Evolutionary conservation across 805 yeast genomes (phyloP).

Genomic region (Suhomyces xylopsoci): DNA sequence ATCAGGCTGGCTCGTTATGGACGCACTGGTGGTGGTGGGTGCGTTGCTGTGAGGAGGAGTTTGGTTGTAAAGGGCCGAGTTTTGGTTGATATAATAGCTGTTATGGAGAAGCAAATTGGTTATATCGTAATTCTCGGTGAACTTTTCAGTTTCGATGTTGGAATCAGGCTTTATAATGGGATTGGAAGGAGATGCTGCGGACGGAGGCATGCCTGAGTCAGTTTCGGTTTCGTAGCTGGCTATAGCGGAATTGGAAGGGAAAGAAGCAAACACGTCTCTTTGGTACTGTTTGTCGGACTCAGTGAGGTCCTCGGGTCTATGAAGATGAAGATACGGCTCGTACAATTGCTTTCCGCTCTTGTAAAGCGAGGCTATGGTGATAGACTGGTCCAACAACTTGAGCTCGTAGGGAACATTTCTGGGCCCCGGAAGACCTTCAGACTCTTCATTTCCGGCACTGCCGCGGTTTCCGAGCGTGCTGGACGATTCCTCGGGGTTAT

Average conservation of each 20-base stretch:
- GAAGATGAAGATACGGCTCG: constrained; percentile 30
- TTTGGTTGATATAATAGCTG: constrained; percentile 6
- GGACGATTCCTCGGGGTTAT: constrained; percentile 26
- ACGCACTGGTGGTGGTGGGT: background rate
- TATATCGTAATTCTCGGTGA: constrained; percentile 24
- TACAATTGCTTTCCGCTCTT: constrained; percentile 31
- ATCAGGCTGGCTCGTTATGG: background rate
- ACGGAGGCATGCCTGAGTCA: background rate
- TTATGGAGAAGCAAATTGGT: constrained; percentile 23
- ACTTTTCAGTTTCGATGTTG: constrained; percentile 10
- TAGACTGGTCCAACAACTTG: constrained; percentile 40
- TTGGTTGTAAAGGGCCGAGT: background rate
- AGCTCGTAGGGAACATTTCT: constrained; percentile 3
- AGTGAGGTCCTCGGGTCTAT: constrained; percentile 25
- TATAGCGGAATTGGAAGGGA: constrained; percentile 8
- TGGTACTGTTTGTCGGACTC: constrained; percentile 32
- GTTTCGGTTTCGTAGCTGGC: background rate
- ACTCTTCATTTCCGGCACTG: background rate
- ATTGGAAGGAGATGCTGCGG: background rate
- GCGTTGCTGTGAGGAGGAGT: background rate
- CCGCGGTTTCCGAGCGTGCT: constrained; percentile 5
- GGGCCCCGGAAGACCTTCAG: background rate
- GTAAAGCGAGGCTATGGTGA: constrained; percentile 41
- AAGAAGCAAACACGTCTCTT: constrained; percentile 15
- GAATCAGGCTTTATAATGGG: background rate